These are phyloP conservation scores for Aphanomyces invadans DNA, from an alignment of 352 stramenopile species.

Conservation along the genomic window DNA sequence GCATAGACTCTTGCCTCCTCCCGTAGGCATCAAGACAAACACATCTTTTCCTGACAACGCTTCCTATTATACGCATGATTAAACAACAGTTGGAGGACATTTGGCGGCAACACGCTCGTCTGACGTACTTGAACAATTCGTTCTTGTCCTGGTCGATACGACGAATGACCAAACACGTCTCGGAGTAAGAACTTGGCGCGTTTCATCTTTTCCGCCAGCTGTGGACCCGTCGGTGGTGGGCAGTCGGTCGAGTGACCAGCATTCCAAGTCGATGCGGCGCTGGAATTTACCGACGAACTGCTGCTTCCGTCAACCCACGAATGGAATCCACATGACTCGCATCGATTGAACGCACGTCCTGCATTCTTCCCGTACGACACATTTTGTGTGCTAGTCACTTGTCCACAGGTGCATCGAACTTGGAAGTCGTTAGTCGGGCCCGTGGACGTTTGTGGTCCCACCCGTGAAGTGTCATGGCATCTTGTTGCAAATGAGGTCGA, in stretches of 20 bases:
- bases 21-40: conserved; percentile 99
- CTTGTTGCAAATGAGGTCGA: neutral
- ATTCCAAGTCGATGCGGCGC: neutral
- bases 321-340: conserved; percentile 63
- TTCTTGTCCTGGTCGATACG: conserved; percentile 93
- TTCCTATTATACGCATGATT: conserved; percentile 31
- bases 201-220: conserved; percentile 44
- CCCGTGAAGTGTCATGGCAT: neutral
- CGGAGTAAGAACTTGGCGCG: conserved; percentile 61
- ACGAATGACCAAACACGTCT: conserved; percentile 93
- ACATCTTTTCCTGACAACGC: conserved; percentile 90
- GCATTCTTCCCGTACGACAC: conserved; percentile 68
- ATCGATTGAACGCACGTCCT: conserved; percentile 58
- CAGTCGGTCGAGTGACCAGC: conserved; percentile 10
- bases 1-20: conserved; percentile 97
- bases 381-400: conserved; percentile 41
- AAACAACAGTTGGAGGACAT: too few relatives aligned
- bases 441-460: neutral
- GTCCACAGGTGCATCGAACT: conserved; percentile 49
- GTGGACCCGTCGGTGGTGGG: neutral
- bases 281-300: neutral
- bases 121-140: conserved; percentile 87
- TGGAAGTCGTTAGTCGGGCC: neutral
- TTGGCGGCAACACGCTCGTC: too few relatives aligned
- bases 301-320: conserved; percentile 48